These are phyloP conservation scores for Aspergillus bombycis DNA, from an alignment of 2,329 filamentous ascomycete species.

Conservation along the genomic window DNA sequence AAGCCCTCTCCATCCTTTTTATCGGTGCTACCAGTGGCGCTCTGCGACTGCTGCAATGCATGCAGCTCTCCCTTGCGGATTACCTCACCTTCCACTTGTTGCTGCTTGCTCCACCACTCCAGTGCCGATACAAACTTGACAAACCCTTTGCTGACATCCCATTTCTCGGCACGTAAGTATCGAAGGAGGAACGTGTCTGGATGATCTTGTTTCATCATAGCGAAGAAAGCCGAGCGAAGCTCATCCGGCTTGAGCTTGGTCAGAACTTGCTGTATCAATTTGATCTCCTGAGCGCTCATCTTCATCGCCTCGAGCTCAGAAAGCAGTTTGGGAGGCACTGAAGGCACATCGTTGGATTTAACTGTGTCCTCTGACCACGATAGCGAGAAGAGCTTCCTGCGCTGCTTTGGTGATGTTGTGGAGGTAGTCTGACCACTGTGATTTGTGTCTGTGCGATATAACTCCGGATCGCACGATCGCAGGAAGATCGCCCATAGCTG, in stretches of 20 bases:
- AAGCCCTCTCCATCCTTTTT: constrained; percentile 76
- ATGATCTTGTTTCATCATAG: constrained; percentile 89
- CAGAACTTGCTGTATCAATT: constrained; percentile 78
- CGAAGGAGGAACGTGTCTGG: constrained; percentile 81
- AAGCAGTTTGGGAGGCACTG: constrained; percentile 27
- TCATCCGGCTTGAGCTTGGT: constrained; percentile 73
- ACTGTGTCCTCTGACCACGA: constrained; percentile 36
- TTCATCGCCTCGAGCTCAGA: constrained; percentile 23
- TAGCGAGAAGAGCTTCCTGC: constrained; percentile 41
- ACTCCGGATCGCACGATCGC: constrained; percentile 67
- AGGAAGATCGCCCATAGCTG: constrained; percentile 75
- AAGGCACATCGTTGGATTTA: constrained; percentile 65
- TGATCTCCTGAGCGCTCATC: constrained; percentile 56
- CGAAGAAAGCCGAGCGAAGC: constrained; percentile 79
- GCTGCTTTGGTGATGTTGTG: constrained; percentile 31
- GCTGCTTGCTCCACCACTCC: constrained; percentile 80
- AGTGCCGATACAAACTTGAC: constrained; percentile 91
- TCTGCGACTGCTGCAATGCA: constrained; percentile 62
- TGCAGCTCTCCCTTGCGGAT: constrained; percentile 72
- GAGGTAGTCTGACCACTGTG: constrained; percentile 15
- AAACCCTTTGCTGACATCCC: constrained; percentile 88
- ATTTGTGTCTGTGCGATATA: constrained; percentile 54
- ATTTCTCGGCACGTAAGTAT: constrained; percentile 83
- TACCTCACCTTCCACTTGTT: constrained; percentile 85
- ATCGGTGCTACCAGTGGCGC: constrained; percentile 54